Evolutionary conservation across 768 basidiomycete species (phyloP).

Genomic region (Pleurotus tuber-regium): DNA sequence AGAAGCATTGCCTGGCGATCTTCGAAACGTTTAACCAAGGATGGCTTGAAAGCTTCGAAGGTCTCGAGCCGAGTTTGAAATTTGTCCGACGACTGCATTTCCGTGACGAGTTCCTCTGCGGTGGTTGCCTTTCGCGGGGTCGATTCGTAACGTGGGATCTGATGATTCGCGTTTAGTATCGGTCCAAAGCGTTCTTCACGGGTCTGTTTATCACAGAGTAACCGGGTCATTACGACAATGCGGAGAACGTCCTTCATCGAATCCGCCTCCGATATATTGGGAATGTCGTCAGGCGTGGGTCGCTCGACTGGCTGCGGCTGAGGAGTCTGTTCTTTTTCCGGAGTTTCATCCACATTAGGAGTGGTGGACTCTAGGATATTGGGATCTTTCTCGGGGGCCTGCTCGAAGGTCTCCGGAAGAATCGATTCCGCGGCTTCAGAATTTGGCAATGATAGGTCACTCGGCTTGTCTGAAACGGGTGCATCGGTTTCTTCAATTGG

Average conservation of each 20-base stretch:
- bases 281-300: constrained; percentile 30
- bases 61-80: constrained; percentile 30
- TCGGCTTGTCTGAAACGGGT: too few species aligned
- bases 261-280: constrained; percentile 35
- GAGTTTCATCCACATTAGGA: background rate
- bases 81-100: constrained; percentile 38
- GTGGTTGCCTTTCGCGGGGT: constrained; percentile 29
- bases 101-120: constrained; percentile 45
- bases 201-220: constrained; percentile 57
- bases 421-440: too few species aligned
- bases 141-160: constrained; percentile 29
- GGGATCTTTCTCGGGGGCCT: too few species aligned
- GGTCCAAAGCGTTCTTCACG: constrained; percentile 62
- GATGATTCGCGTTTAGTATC: constrained; percentile 58
- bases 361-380: background rate
- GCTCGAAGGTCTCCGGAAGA: too few species aligned
- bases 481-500: too few species aligned
- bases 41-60: constrained; percentile 41
- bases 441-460: too few species aligned
- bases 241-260: constrained; percentile 60
- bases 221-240: constrained; percentile 59
- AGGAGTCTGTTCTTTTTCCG: background rate
- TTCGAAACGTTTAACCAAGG: constrained; percentile 53
- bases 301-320: constrained; percentile 9
- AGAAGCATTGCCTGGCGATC: constrained; percentile 46